Evolutionary conservation across 176 grass and related monocot species (phyloP).

Genomic region (Musa itinerans): DNA sequence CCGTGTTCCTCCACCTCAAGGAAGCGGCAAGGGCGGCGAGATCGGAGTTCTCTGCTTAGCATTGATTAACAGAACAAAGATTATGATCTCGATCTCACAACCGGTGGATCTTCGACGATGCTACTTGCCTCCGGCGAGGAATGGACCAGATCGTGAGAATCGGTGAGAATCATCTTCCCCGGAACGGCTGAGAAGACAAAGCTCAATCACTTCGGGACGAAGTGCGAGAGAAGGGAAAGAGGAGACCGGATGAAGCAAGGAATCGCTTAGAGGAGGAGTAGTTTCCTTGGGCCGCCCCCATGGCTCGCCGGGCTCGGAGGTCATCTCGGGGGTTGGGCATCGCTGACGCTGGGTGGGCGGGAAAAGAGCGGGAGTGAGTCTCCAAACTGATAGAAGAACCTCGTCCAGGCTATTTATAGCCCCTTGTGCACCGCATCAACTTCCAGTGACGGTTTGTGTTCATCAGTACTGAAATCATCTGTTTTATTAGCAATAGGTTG

Average conservation of each 20-base stretch:
- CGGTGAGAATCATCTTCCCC: neutral
- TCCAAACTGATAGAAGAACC: neutral
- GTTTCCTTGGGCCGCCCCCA: neutral
- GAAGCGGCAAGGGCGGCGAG: neutral
- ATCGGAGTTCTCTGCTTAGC: neutral
- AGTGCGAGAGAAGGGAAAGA: neutral
- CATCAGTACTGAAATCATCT: too few relatives aligned
- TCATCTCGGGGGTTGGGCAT: neutral
- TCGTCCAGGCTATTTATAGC: too few relatives aligned
- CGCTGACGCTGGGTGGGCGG: neutral
- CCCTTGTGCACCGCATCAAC: too few relatives aligned
- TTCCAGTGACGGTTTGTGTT: too few relatives aligned
- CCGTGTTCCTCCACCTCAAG: neutral
- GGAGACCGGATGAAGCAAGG: neutral
- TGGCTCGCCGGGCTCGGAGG: neutral
- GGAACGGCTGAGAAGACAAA: neutral
- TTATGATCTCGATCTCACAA: neutral
- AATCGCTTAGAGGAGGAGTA: neutral
- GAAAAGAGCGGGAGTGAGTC: neutral
- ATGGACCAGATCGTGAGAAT: neutral
- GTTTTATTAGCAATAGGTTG: too few relatives aligned
- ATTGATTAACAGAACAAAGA: neutral
- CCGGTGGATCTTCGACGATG: slow-evolving; percentile 4
- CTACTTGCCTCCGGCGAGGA: neutral
- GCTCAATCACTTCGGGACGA: neutral